Evolutionary conservation across 2,329 filamentous ascomycete genomes (phyloP), one percentile per base, ranked within the genome.

Genomic region (Exophiala calicioides): DNA sequence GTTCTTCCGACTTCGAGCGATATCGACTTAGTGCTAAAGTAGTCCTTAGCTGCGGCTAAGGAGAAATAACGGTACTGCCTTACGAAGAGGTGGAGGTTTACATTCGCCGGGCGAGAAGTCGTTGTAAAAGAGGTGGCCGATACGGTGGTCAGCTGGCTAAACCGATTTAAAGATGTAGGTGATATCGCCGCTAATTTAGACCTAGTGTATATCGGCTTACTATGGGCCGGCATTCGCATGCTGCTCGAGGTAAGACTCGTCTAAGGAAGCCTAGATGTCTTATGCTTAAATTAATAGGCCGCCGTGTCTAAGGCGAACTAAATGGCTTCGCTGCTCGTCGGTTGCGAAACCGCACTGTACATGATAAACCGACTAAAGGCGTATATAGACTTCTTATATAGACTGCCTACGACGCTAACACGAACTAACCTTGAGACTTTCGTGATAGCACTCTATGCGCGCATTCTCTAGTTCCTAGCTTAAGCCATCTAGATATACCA

Each of bases 401-500:
- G 4, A 16, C 26, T 42, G 38, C 23, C 38, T 42, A 30, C 26
- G 23, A 16, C 38, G 16, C 26, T 42, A 26, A 16, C 15, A 31
- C 38, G 23, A 42, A 16, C 33, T 32, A 9, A 41, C 15, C 21
- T 45, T n/a, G 21, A 30, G n/a, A 31, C n/a, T 41, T 43, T 9
- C 12, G 27, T 23, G 36, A 34, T 27, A 19, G 32, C 27, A 24
- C 23, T 55, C n/a, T 55, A 55, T 43, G 27, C 42, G 31, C 26
- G 15, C 8, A 53, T 55, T 20, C 41, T 55, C 12, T 15, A 15
- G 10, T 53, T 42, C 24, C 40, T 55, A 18, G 31, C 27, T 9
- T 34, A 45, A 15, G 20, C 40, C 21, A 37, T 47, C n/a, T 13
- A 44, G 21, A 52, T 52, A 30, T 51, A 43, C 34, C 32, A 31